phyloP scores from a whole-genome alignment of 345 rosid genomes.

The Mercurialis annua region DNA sequence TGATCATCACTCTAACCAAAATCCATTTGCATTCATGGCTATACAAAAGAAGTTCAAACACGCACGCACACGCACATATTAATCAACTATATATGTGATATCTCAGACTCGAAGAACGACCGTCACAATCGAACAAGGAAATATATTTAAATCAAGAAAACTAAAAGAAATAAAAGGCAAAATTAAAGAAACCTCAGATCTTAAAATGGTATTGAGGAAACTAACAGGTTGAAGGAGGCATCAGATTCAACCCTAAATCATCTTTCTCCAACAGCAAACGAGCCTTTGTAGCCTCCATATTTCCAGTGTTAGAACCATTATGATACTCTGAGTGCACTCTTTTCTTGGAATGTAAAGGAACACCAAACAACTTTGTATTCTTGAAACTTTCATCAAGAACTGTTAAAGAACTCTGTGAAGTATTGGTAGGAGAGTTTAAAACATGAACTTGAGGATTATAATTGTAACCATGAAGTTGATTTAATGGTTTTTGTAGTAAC shows the following conservation, averaged over 20 bases:
- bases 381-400: slow-evolving; percentile 39
- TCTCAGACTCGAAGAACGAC: slow-evolving; percentile 18
- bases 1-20: slow-evolving; percentile 36
- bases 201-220: slow-evolving; percentile 15
- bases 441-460: slow-evolving; percentile 27
- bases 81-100: slow-evolving; percentile 27
- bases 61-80: slow-evolving; percentile 39
- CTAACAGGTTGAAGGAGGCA: slow-evolving; percentile 67
- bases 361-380: slow-evolving; percentile 69
- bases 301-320: slow-evolving; percentile 21
- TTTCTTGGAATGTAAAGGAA: slow-evolving; percentile 67
- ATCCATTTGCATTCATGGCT: slow-evolving; percentile 44
- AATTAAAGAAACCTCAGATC: slow-evolving; percentile 19
- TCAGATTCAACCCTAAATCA: slow-evolving; percentile 77
- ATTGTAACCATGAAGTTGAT: slow-evolving; percentile 43
- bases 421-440: slow-evolving; percentile 33
- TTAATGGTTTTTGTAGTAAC: slow-evolving; percentile 41
- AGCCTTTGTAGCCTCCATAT: slow-evolving; percentile 49
- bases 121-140: slow-evolving; percentile 22
- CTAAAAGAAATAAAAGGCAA: background rate
- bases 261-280: slow-evolving; percentile 73
- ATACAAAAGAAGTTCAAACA: slow-evolving; percentile 39
- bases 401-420: slow-evolving; percentile 44
- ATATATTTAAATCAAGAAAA: slow-evolving; percentile 15
- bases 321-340: slow-evolving; percentile 45